Evolutionary conservation across 148 eudicot species (phyloP).

Genomic region (Pouteria glomerata): DNA sequence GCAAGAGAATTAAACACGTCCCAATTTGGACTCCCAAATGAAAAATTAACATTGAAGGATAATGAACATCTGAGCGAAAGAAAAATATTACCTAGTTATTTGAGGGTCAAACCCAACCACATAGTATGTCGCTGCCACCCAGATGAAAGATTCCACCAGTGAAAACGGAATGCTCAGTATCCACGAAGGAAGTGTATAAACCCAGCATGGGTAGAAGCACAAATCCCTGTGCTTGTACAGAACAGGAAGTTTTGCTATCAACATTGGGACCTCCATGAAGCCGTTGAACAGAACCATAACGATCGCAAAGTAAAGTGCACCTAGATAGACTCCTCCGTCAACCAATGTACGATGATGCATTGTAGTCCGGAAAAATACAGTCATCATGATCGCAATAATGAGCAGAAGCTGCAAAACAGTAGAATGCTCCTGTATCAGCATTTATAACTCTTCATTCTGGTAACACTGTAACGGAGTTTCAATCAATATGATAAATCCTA

Average conservation of each 20-base stretch:
- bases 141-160: conserved; percentile 64
- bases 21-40: not conserved
- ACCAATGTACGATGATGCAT: conserved; percentile 72
- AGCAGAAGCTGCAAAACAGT: conserved; percentile 65
- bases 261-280: conserved; percentile 89
- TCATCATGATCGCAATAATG: conserved; percentile 57
- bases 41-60: not conserved
- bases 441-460: not conserved
- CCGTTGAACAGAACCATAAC: conserved; percentile 92
- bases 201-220: conserved; percentile 92
- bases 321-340: conserved; percentile 80
- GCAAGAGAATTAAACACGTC: too few relatives aligned
- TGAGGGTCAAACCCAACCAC: conserved; percentile 91
- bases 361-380: conserved; percentile 85
- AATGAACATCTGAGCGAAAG: not conserved
- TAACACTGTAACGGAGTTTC: too few relatives aligned
- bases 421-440: conserved; percentile 21
- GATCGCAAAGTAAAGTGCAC: conserved; percentile 83
- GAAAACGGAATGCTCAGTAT: conserved; percentile 76
- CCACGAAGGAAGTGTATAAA: conserved; percentile 88
- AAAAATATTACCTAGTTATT: conserved; percentile 48
- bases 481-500: too few relatives aligned
- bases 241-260: conserved; percentile 89
- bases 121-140: conserved; percentile 85
- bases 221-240: conserved; percentile 92